Conservation (phyloP, 495 filamentous ascomycete genomes). For the Margaritispora aquatica region DNA sequence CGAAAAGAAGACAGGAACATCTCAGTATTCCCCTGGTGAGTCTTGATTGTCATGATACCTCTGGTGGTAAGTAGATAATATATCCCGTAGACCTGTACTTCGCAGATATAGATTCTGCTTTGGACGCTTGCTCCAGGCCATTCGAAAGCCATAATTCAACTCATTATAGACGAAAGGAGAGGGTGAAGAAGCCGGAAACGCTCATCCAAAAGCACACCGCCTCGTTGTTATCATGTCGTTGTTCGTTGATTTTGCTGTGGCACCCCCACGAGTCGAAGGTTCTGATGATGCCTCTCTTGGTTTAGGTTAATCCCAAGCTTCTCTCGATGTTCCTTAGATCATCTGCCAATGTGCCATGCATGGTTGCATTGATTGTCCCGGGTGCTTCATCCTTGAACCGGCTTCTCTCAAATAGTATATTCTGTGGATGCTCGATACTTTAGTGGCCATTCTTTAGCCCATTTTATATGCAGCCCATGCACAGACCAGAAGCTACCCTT, state of each 20-base stretch:
- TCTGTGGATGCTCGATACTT: no score
- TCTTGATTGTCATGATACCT: not conserved
- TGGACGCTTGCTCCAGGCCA: no score
- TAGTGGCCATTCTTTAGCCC: not conserved
- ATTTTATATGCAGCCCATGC: not conserved
- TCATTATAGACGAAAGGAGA: not conserved
- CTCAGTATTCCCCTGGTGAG: not conserved
- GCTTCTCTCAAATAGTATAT: conserved; percentile 8
- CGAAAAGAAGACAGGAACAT: not conserved
- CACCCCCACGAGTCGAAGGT: not conserved
- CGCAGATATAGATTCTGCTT: no score
- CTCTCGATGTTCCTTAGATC: not conserved
- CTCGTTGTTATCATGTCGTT: not conserved
- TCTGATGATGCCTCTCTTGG: not conserved
- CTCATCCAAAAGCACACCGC: conserved; percentile 1
- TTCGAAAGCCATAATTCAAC: not conserved
- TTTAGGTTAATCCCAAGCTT: not conserved
- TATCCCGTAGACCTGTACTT: no score
- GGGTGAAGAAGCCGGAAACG: not conserved
- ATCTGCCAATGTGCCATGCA: conserved; percentile 1
- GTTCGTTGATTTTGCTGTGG: not conserved
- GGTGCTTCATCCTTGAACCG: conserved; percentile 15
- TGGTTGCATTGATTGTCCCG: conserved; percentile 1
- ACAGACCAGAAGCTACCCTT: not conserved
- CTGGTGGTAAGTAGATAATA: not conserved